A percentile compares a stretch with the other conserved stretches of the same genome.
Conservation (phyloP, 352 stramenopile species). For the Pythium dissotocum region DNA sequence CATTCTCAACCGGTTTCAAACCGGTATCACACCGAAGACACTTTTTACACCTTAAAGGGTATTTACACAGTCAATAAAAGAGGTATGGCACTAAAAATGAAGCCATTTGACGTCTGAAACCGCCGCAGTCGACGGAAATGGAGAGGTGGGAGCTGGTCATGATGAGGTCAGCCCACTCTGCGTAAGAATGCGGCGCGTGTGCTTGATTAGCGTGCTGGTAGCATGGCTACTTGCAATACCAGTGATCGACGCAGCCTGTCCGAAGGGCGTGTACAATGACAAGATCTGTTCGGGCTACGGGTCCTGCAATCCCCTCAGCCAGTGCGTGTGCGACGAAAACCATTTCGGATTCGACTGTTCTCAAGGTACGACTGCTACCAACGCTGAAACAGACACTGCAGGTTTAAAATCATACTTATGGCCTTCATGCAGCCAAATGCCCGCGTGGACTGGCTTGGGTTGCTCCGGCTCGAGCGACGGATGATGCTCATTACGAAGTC, state of each 20-base stretch:
- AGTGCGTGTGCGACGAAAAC: conserved; percentile 54
- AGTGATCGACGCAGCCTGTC: conserved; percentile 30
- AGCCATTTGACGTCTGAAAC: conserved; percentile 25
- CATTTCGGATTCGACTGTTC: conserved; percentile 67
- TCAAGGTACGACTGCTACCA: conserved; percentile 30
- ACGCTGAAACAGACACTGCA: background rate
- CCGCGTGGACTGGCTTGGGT: conserved; percentile 60
- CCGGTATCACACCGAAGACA: conserved; percentile 5
- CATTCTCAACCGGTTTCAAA: conserved; percentile 24
- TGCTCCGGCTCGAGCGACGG: conserved; percentile 43
- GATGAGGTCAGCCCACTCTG: background rate
- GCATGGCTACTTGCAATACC: background rate
- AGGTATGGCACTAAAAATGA: conserved; percentile 18
- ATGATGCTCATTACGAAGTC: conserved; percentile 61
- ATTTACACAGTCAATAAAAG: conserved; percentile 16
- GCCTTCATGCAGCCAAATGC: conserved; percentile 35
- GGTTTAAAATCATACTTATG: background rate
- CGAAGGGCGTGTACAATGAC: conserved; percentile 45
- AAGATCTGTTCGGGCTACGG: conserved; percentile 66
- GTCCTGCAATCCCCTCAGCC: conserved; percentile 44
- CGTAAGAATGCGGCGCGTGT: conserved; percentile 5
- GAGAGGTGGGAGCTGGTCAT: background rate
- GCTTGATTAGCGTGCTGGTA: background rate
- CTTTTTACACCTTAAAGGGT: conserved; percentile 6
- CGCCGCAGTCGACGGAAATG: background rate